phyloP scores from a whole-genome alignment of 1,139 yeast genomes.

The Saccharomyces hybrid region DNA sequence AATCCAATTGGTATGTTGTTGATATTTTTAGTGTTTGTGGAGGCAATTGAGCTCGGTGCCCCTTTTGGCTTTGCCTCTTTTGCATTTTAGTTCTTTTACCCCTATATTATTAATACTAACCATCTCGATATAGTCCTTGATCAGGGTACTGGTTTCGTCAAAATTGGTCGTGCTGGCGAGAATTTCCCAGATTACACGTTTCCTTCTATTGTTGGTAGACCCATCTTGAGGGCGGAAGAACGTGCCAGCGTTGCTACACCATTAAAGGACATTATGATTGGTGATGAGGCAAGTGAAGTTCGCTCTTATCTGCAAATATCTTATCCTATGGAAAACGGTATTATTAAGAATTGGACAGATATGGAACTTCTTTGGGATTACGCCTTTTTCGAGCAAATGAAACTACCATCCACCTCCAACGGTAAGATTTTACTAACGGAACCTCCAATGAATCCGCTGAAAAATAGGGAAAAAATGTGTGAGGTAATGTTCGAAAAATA shows the following conservation, averaged over 20 bases:
- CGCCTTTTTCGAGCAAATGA: conserved; percentile 87
- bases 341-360: conserved; percentile 95
- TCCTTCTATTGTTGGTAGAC: conserved; percentile 97
- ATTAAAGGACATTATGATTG: conserved; percentile 91
- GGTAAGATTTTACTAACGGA: conserved; percentile 83
- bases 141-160: conserved; percentile 97
- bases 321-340: conserved; percentile 98
- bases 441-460: conserved; percentile 69
- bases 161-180: conserved; percentile 92
- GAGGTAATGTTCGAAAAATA: conserved; percentile 96
- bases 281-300: conserved; percentile 88
- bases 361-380: conserved; percentile 99
- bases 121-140: conserved; percentile 57
- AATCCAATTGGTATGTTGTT: conserved; percentile 31
- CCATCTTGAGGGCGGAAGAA: conserved; percentile 94
- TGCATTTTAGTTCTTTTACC: conserved; percentile 1
- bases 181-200: conserved; percentile 98
- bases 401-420: conserved; percentile 63
- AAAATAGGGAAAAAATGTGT: conserved; percentile 75
- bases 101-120: not conserved
- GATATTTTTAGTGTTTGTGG: not conserved
- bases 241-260: conserved; percentile 48
- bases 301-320: conserved; percentile 84
- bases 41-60: not conserved
- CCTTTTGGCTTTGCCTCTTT: not conserved